Evolutionary conservation across 495 filamentous ascomycete genomes (phyloP), one percentile per base, ranked within the genome.

Genomic region (Neurospora terricola): DNA sequence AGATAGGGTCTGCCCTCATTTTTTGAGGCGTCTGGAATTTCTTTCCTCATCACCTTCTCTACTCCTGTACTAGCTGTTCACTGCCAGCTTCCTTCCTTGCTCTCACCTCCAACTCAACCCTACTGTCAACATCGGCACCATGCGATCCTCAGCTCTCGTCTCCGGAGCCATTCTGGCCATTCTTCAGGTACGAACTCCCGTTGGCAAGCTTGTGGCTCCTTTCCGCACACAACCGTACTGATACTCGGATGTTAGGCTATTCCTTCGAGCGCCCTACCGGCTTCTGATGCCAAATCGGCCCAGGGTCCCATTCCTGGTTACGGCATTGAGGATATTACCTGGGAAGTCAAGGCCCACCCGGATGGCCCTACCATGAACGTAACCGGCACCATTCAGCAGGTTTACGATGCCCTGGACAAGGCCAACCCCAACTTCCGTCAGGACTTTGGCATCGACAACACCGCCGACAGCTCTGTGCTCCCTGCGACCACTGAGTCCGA

Each of bases 401-500:
- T 76, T 21, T 38, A 71, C 48, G 48, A 42, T 37, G 72, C 70
- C 21, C 66, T 75, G 21, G 30, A 21, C 38, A 38, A 48, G 38
- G 37, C 73, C 74, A 75, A 77, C 68, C 75, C 74, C 23, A 69
- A 77, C 62, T 77, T 40, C 69, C 82, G 27, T 73, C 77, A 23
- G 75, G 75, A 38, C 79, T 77, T 9, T 43, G 75, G 18, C 72
- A 66, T 66, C 54, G 11, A 27, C 48, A 59, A 59, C 48, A 27
- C n/a, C 21, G 11, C 54, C 27, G 14, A 62, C 12, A 66, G 6
- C 27, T 34, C 54, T 66, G 54, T 66, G 27, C 27, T 66, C 54
- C 12, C 54, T 18, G 14, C 14, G 27, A 34, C 54, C 54, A 36
- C 27, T 9, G 54, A 66, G 54, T 66, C 27, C 54, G 14, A 16